Evolutionary conservation across 2,329 filamentous ascomycete genomes (phyloP).

Genomic region (Xylaria sp.): DNA sequence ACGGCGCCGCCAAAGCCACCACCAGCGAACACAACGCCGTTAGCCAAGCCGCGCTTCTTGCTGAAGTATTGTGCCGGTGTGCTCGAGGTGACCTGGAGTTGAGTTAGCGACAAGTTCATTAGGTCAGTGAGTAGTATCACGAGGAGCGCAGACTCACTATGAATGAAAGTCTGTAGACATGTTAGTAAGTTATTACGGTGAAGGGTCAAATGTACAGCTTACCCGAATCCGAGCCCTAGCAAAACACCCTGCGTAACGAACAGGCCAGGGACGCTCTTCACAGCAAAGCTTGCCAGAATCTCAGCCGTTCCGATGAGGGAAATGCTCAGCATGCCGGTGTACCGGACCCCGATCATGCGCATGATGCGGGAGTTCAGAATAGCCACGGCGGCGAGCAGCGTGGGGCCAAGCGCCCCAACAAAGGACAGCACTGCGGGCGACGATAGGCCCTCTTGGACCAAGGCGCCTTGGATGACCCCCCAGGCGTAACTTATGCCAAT

Average conservation of each 20-base stretch:
- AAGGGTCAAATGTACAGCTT: neutral
- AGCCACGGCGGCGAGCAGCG: constrained; percentile 22
- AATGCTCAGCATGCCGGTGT: constrained; percentile 25
- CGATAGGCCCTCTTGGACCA: constrained; percentile 26
- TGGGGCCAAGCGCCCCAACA: constrained; percentile 27
- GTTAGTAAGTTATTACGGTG: constrained; percentile 14
- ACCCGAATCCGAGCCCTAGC: constrained; percentile 28
- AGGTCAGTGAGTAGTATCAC: neutral
- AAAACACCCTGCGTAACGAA: constrained; percentile 40
- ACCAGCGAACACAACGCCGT: constrained; percentile 59
- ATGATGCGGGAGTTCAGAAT: constrained; percentile 27
- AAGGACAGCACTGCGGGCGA: constrained; percentile 27
- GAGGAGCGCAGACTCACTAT: constrained; percentile 18
- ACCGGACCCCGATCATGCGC: constrained; percentile 22
- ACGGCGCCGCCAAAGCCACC: constrained; percentile 62
- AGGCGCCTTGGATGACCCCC: constrained; percentile 28
- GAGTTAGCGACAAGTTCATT: neutral
- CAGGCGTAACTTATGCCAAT: constrained; percentile 31
- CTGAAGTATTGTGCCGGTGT: constrained; percentile 61
- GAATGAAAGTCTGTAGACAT: constrained; percentile 18
- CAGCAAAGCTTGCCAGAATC: constrained; percentile 42
- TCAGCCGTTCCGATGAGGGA: constrained; percentile 24
- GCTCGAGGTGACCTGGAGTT: constrained; percentile 49
- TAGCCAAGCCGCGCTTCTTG: constrained; percentile 58
- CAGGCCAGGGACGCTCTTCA: constrained; percentile 43